Base-by-base conservation (phyloP, 2,329 filamentous ascomycete genomes). In the Emmonsiellopsis sp. region DNA sequence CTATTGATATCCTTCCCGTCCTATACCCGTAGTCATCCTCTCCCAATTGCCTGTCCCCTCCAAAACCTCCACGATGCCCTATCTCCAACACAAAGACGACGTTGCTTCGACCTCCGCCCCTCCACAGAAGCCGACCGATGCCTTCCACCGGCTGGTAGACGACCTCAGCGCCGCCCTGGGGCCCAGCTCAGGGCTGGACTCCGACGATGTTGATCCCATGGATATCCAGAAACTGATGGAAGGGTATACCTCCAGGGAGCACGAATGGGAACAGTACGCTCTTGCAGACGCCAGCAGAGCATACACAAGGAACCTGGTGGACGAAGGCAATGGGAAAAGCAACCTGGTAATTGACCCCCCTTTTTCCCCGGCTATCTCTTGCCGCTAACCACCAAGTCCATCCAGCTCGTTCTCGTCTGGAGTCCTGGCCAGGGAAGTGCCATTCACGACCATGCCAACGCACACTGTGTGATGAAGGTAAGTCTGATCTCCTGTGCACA, bases 281-380 rank as follows among this genome's bases (percentile, higher is more conserved):
- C 79, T 92, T 61, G 79, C 79, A n/a, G 86, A 95, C 63, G 61
- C 73, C 15, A 83, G 77, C 58, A 78, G 84, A 62, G 79, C 80
- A 1, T 96, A 95, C 69, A 95, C 91, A 10, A 76, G 91, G 53
- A 95, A 95, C 66, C 79, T 95, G 3, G 89, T 96, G 44, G 89
- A 95, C 64, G 86, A 90, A 66, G 89, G 90, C 2, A 95, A 95
- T 62, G 89, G 83, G 55, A 88, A 87, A 70, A 84, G 83, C 64
- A 89, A 89, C 63, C 68, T 89, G 67, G 83, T 87, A 71, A 65
- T 80, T 70, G 52, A 30, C 30, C 52, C 8, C 53, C 26, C 30
- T 13, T 34, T 38, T 26, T 20, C 43, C 46, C 48, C 47, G 40
- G 51, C 37, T 26, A 49, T 48, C 20, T 20, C 20, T 20, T 45